These are phyloP conservation scores for Tolypocladium sp. DNA, from an alignment of 2,329 filamentous ascomycete species.

Conservation along the genomic window DNA sequence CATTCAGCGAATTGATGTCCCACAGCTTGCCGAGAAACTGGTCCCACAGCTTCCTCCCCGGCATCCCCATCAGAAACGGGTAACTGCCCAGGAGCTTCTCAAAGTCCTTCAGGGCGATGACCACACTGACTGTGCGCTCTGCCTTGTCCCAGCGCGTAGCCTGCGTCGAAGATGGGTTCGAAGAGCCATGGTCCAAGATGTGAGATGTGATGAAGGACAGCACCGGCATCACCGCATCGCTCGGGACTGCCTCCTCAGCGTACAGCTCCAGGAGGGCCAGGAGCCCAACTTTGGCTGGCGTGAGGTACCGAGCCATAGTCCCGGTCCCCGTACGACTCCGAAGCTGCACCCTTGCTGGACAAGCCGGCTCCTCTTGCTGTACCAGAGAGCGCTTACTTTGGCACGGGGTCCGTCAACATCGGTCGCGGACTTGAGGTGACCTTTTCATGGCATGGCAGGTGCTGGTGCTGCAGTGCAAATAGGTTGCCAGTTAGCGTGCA, in stretches of 20 bases:
- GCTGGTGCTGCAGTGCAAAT: not conserved
- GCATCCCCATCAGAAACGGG: conserved; percentile 46
- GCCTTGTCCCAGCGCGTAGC: conserved; percentile 36
- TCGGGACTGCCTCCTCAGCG: conserved; percentile 59
- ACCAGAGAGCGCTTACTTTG: not conserved
- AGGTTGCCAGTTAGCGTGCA: not conserved
- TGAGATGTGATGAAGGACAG: conserved; percentile 72
- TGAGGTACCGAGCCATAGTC: conserved; percentile 71
- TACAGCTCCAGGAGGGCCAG: conserved; percentile 78
- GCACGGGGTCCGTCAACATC: not conserved
- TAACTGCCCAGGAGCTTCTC: conserved; percentile 46
- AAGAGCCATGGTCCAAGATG: conserved; percentile 41
- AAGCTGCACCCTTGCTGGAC: not conserved
- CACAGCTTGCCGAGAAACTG: conserved; percentile 73
- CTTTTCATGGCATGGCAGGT: not conserved
- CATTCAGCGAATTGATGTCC: conserved; percentile 73
- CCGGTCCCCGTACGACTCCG: not conserved
- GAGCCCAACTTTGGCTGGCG: conserved; percentile 79
- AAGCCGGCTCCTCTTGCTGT: not conserved
- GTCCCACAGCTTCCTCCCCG: conserved; percentile 81
- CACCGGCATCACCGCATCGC: conserved; percentile 61
- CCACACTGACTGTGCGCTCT: conserved; percentile 39
- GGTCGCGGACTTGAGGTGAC: not conserved
- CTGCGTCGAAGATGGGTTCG: conserved; percentile 17
- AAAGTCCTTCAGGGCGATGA: conserved; percentile 48